Evolutionary conservation across 2,329 filamentous ascomycete species (phyloP), one percentile per base, ranked within the genome.

Genomic region (Thelonectria rubi): DNA sequence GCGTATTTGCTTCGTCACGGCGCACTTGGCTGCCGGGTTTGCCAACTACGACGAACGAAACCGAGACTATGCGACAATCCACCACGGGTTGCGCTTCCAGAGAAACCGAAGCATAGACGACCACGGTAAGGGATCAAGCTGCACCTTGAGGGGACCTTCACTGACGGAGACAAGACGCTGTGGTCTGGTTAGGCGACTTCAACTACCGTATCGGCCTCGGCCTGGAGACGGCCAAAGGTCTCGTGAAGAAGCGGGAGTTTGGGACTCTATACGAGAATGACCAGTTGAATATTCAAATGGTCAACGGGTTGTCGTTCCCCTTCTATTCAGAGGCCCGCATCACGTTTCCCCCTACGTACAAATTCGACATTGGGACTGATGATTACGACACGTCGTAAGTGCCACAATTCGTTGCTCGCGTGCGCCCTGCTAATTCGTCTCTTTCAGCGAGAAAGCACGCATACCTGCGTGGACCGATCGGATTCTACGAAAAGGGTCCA

Each of bases 401-500:
- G 21, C 39, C 11, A 15, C 2, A 5, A 11, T 14, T 14, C 11
- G 14, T 39, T 37, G 3, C 17, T 18, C 4, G 17, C 5, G 37
- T 12, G 37, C n/a, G 47, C 10, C 18, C 42, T 10, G 42, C 67
- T 74, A 40, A 74, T 62, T 43, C 6, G 11, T 3, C 3, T 32
- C n/a, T 47, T 48, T 14, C 52, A 91, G 89, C 50, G 94, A 98
- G 72, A 99, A 99, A 76, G 88, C 90, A 56, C 89, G 95, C 15
- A 97, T 98, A 64, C 95, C 95, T 3, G 95, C 95, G 1, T 99
- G 95, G 95, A 97, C 94, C 63, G 95, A 99, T 77, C 91, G 95
- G 39, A 91, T 99, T 47, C 80, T 99, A 9, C 90, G 92, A 61
- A 96, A 94, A 78, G 95, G 95, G 8, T 81, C 86, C 62, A 94